Base-by-base conservation (phyloP, 371 early-diverging fungal species). In the Mortierella sp. region DNA sequence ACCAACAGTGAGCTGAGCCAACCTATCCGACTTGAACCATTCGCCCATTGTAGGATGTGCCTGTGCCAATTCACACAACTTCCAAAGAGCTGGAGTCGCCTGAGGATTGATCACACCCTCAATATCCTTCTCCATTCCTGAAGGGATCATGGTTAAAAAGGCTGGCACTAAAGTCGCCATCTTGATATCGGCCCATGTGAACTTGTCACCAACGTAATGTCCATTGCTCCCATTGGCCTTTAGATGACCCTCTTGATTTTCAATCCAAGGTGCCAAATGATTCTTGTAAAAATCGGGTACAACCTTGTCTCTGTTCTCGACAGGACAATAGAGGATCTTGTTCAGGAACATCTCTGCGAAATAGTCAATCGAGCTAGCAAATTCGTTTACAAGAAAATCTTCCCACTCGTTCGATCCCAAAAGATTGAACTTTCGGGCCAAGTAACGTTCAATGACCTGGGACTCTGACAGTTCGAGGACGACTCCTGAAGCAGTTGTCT, bases 391-490 rank as follows among this genome's bases (percentile, higher is more conserved):
- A 11, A 28, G 53, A 7, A 43, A 52, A 16, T 59, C 37, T 16
- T 51, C 60, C 59, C 58, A 59, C 0, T 19, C 15, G 37, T 66
- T 59, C 5, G 48, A 11, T 4, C 66, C 60, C 0, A 51, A 1
- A 4, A 83, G 62, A 18, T 57, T 61, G 63, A 61, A 71, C 44
- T n/a, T n/a, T n/a, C n/a, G n/a, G n/a, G n/a, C n/a, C n/a, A n/a
- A n/a, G n/a, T n/a, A n/a, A n/a, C n/a, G n/a, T n/a, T n/a, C n/a
- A n/a, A n/a, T n/a, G n/a, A n/a, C n/a, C n/a, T n/a, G n/a, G n/a
- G n/a, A n/a, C n/a, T n/a, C n/a, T n/a, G n/a, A n/a, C n/a, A n/a
- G n/a, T n/a, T n/a, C n/a, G n/a, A n/a, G n/a, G n/a, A n/a, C n/a
- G n/a, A n/a, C n/a, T n/a, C n/a, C n/a, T n/a, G n/a, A n/a, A n/a